These are phyloP conservation scores for Gossypium aridum DNA, from an alignment of 441 rosid genomes.

Conservation along the genomic window DNA sequence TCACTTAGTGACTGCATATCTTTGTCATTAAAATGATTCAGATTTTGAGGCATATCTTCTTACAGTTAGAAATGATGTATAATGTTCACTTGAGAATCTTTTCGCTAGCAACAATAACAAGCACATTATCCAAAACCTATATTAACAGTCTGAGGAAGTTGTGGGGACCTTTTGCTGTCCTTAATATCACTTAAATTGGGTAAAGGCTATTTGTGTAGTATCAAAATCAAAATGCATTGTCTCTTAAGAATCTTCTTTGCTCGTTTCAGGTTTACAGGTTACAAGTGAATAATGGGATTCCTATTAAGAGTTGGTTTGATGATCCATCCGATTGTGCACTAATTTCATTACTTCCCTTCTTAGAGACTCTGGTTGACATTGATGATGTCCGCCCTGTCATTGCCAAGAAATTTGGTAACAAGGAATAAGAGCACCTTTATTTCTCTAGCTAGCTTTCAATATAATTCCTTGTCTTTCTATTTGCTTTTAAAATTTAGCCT, in stretches of 20 bases:
- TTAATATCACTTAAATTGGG: too few species aligned
- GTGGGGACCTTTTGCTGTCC: too few species aligned
- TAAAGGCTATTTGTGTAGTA: background rate
- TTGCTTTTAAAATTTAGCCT: conserved; percentile 34
- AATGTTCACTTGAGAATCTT: background rate
- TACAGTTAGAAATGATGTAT: background rate
- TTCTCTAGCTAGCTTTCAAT: conserved; percentile 39
- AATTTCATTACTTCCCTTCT: conserved; percentile 80
- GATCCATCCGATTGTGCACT: conserved; percentile 83
- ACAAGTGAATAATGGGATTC: conserved; percentile 95
- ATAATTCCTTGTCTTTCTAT: conserved; percentile 33
- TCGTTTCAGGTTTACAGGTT: conserved; percentile 85
- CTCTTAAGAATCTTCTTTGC: conserved; percentile 12
- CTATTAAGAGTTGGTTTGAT: conserved; percentile 95
- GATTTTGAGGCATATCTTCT: background rate
- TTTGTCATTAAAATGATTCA: background rate
- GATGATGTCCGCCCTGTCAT: conserved; percentile 96
- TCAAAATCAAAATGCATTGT: background rate
- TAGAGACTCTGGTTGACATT: conserved; percentile 77
- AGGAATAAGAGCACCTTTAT: conserved; percentile 61
- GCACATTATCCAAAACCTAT: too few species aligned
- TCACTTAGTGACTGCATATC: background rate
- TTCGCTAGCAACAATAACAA: background rate
- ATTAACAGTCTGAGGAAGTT: too few species aligned
- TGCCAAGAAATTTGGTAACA: conserved; percentile 87